These are phyloP conservation scores for Chlorella vulgaris DNA, from an alignment of 139 green algal species.

Conservation along the genomic window DNA sequence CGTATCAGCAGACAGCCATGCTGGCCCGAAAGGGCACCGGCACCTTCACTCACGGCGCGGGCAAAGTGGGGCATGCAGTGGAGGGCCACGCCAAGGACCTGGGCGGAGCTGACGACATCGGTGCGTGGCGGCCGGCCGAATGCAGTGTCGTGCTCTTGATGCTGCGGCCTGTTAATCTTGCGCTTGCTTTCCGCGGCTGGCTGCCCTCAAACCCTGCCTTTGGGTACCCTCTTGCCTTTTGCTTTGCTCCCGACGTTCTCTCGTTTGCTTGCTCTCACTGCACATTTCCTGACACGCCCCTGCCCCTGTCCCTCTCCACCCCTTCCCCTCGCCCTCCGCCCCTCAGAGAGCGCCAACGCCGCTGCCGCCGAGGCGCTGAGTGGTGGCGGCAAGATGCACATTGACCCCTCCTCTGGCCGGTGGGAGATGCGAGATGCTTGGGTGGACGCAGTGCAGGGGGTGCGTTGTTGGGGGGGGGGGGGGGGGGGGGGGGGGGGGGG, in stretches of 20 bases:
- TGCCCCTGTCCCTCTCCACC: neutral
- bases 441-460: slow-evolving; percentile 14
- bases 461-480: neutral
- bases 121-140: neutral
- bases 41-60: neutral
- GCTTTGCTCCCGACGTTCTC: too few species aligned
- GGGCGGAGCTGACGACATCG: neutral
- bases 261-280: too few species aligned
- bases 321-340: neutral
- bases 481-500: neutral
- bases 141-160: too few species aligned
- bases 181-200: too few species aligned
- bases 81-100: neutral
- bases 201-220: too few species aligned
- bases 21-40: neutral
- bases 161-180: too few species aligned
- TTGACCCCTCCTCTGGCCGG: slow-evolving; percentile 4
- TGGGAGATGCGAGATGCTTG: slow-evolving; percentile 40
- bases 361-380: neutral
- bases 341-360: slow-evolving; percentile 1
- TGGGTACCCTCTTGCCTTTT: too few species aligned
- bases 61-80: neutral
- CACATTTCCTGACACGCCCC: too few species aligned
- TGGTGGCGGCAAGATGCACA: neutral
- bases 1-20: slow-evolving; percentile 4